phyloP scores from a whole-genome alignment of 2,329 filamentous ascomycete species.

The Pezicula rhizophila region DNA sequence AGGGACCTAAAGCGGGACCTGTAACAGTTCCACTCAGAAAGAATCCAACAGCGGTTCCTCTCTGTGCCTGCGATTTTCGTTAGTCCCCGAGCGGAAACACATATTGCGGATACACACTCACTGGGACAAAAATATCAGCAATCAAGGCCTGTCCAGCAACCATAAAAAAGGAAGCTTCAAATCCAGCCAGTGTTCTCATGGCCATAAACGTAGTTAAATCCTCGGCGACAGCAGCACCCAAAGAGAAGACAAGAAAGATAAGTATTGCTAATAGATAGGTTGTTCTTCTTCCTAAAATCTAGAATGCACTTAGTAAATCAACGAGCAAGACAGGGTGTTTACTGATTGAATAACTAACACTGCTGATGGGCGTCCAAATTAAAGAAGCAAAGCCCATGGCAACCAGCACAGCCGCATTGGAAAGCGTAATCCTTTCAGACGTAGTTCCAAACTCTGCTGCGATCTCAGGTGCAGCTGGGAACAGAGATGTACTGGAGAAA shows the following conservation, averaged over 20 bases:
- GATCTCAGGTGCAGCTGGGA: slow-evolving; percentile 35
- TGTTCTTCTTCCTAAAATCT: slow-evolving; percentile 8
- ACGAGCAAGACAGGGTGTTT: no score
- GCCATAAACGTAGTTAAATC: slow-evolving; percentile 7
- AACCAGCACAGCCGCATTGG: slow-evolving; percentile 10
- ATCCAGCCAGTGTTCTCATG: slow-evolving; percentile 7
- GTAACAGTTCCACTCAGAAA: slow-evolving; percentile 36
- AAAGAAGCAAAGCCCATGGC: slow-evolving; percentile 10
- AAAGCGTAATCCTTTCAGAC: slow-evolving; percentile 17
- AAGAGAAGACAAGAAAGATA: slow-evolving; percentile 7
- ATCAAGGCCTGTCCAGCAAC: slow-evolving; percentile 11
- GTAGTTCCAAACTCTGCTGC: slow-evolving; percentile 31
- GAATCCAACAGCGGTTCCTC: slow-evolving; percentile 37
- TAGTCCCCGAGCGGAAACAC: neutral
- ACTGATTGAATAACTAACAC: neutral
- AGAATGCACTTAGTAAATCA: neutral
- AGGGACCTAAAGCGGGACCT: slow-evolving; percentile 32
- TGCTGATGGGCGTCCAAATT: slow-evolving; percentile 8
- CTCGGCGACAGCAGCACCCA: slow-evolving; percentile 6
- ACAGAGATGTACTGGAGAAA: slow-evolving; percentile 35
- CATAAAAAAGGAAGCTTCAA: slow-evolving; percentile 11
- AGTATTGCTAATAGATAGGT: slow-evolving; percentile 8
- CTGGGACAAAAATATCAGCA: slow-evolving; percentile 11
- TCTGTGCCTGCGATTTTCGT: slow-evolving; percentile 23
- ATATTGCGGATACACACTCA: slow-evolving; percentile 3